A percentile compares a stretch with the other conserved stretches of the same genome.
Evolutionary conservation across 140 eudicot genomes (phyloP).

Genomic region (Oenanthe javanica): DNA sequence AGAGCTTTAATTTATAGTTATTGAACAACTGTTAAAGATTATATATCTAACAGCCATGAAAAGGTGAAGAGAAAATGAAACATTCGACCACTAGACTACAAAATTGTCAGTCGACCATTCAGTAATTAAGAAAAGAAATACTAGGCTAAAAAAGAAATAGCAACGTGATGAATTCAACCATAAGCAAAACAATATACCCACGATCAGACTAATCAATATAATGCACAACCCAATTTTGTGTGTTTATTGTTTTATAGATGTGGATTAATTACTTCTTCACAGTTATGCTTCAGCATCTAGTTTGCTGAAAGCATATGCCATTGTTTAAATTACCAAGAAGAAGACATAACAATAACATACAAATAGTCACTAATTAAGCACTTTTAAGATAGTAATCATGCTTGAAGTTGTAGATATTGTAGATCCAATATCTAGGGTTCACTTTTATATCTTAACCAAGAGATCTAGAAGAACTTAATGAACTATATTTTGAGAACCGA

Average conservation of each 20-base stretch:
- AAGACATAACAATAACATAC: too few relatives aligned
- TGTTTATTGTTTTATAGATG: too few relatives aligned
- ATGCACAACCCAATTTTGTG: background rate
- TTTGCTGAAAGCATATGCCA: background rate
- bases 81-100: too few relatives aligned
- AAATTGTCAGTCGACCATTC: too few relatives aligned
- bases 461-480: background rate
- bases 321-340: background rate
- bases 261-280: too few relatives aligned
- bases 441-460: background rate
- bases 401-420: background rate
- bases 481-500: background rate
- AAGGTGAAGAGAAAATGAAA: background rate
- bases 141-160: too few relatives aligned
- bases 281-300: background rate
- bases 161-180: background rate
- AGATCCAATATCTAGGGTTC: background rate
- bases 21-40: background rate
- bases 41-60: background rate
- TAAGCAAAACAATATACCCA: background rate
- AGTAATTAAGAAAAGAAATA: background rate
- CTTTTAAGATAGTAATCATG: too few relatives aligned
- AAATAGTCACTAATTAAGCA: background rate
- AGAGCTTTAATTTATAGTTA: conserved; percentile 1
- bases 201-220: background rate